A percentile compares a stretch with the other conserved stretches of the same genome.
phyloP scores from a whole-genome alignment of 1,284 basidiomycete genomes.

The Trichosporon asahii region DNA sequence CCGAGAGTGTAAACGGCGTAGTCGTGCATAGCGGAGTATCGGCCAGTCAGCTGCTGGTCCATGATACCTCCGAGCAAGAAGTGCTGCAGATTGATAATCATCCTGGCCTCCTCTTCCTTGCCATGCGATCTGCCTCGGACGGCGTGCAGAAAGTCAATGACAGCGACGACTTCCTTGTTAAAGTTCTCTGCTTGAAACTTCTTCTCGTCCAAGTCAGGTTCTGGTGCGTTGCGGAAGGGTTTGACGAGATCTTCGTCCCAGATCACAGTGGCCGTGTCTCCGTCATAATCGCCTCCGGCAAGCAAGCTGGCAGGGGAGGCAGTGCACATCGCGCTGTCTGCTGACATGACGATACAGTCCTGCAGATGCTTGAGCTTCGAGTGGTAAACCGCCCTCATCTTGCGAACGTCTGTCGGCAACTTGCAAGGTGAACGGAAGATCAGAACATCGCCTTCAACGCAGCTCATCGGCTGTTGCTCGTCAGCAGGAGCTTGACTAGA shows the following conservation, averaged over 20 bases:
- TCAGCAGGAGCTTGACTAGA: background rate
- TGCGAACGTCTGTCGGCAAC: conserved; percentile 40
- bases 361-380: conserved; percentile 38
- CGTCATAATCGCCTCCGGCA: conserved; percentile 48
- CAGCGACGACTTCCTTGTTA: conserved; percentile 35
- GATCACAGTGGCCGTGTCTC: conserved; percentile 39
- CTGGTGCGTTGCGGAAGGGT: conserved; percentile 34
- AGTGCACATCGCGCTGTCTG: conserved; percentile 28
- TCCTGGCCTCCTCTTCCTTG: conserved; percentile 23
- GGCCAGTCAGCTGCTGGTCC: conserved; percentile 22
- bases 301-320: conserved; percentile 41
- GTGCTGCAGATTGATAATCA: conserved; percentile 29
- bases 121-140: conserved; percentile 12
- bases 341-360: conserved; percentile 43
- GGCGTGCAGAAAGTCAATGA: conserved; percentile 30
- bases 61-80: conserved; percentile 33
- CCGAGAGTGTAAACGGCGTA: conserved; percentile 38
- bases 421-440: conserved; percentile 42
- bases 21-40: conserved; percentile 37
- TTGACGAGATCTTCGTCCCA: conserved; percentile 34
- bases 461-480: conserved; percentile 19
- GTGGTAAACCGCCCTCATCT: conserved; percentile 35
- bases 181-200: conserved; percentile 40
- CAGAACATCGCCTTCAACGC: conserved; percentile 34
- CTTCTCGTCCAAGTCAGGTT: conserved; percentile 13